phyloP scores from a whole-genome alignment of 2,329 filamentous ascomycete species.

The Fusarium cyanostomum region DNA sequence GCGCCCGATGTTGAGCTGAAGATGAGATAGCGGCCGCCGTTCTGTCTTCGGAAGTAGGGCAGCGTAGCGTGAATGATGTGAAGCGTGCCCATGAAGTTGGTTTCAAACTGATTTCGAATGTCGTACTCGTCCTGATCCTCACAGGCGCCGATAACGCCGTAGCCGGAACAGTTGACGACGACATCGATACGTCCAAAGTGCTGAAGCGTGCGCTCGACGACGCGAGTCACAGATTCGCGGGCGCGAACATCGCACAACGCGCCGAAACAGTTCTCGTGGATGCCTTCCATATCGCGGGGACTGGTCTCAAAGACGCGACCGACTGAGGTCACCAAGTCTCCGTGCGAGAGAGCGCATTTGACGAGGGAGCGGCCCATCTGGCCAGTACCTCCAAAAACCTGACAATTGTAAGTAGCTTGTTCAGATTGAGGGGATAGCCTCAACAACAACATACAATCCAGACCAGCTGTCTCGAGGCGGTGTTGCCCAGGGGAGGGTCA shows the following conservation, averaged over 20 bases:
- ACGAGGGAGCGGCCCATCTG: slow-evolving; percentile 94
- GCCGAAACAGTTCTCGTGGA: slow-evolving; percentile 78
- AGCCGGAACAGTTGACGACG: slow-evolving; percentile 92
- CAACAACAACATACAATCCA: slow-evolving; percentile 74
- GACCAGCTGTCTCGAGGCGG: slow-evolving; percentile 77
- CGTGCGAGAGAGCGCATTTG: slow-evolving; percentile 80
- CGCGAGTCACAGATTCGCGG: slow-evolving; percentile 77
- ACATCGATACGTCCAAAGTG: slow-evolving; percentile 87
- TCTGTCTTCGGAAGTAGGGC: slow-evolving; percentile 84
- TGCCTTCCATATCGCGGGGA: slow-evolving; percentile 74
- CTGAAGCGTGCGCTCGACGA: slow-evolving; percentile 74
- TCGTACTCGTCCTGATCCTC: slow-evolving; percentile 98
- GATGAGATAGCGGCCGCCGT: slow-evolving; percentile 85
- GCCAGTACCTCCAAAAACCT: slow-evolving; percentile 96
- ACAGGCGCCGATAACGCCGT: slow-evolving; percentile 93
- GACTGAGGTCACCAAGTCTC: slow-evolving; percentile 86
- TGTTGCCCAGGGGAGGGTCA: slow-evolving; percentile 79
- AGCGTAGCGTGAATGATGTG: slow-evolving; percentile 91
- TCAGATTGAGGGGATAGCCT: not conserved
- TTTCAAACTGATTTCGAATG: slow-evolving; percentile 94
- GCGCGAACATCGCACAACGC: slow-evolving; percentile 91
- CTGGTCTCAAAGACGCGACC: slow-evolving; percentile 83
- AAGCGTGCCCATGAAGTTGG: slow-evolving; percentile 94
- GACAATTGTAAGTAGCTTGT: slow-evolving; percentile 6
- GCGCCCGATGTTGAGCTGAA: slow-evolving; percentile 94